A percentile compares a stretch with the other conserved stretches of the same genome.
These are phyloP conservation scores for Fusarium lateritium DNA, from an alignment of 2,329 filamentous ascomycete species.

Conservation along the genomic window DNA sequence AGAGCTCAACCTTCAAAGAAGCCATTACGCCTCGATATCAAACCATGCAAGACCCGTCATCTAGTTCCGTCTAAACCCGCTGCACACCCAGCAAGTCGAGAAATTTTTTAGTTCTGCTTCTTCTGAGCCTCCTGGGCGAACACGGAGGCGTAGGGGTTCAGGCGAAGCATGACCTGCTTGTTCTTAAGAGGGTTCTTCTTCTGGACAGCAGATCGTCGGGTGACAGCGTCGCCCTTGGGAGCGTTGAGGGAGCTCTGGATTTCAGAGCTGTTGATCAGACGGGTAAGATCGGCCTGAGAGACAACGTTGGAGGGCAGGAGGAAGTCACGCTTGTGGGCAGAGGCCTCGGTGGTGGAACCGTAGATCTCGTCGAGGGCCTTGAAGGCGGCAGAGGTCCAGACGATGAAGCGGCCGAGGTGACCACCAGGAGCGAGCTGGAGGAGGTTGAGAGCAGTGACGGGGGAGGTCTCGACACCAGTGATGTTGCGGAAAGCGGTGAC, in stretches of 20 bases:
- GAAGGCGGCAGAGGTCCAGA: conserved; percentile 99
- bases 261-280: conserved; percentile 99
- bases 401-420: conserved; percentile 98
- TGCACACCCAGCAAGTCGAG: conserved; percentile 58
- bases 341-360: conserved; percentile 90
- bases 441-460: conserved; percentile 95
- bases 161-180: conserved; percentile 97
- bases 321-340: conserved; percentile 99
- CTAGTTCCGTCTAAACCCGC: conserved; percentile 49
- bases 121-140: conserved; percentile 79
- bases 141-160: conserved; percentile 96
- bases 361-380: conserved; percentile 97
- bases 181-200: conserved; percentile 99
- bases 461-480: conserved; percentile 95
- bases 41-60: conserved; percentile 53
- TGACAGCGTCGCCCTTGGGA: conserved; percentile 89
- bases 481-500: conserved; percentile 98
- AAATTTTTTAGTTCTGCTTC: conserved; percentile 56
- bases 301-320: conserved; percentile 93
- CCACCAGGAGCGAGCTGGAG: conserved; percentile 99
- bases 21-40: conserved; percentile 57
- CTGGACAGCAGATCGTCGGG: conserved; percentile 92
- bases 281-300: conserved; percentile 93
- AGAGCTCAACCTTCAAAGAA: conserved; percentile 55
- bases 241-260: conserved; percentile 95